Percentiles rank a stretch among this genome's conserved stretches.
phyloP scores from a whole-genome alignment of 495 filamentous ascomycete genomes.

The Hypoxylon fuscum region DNA sequence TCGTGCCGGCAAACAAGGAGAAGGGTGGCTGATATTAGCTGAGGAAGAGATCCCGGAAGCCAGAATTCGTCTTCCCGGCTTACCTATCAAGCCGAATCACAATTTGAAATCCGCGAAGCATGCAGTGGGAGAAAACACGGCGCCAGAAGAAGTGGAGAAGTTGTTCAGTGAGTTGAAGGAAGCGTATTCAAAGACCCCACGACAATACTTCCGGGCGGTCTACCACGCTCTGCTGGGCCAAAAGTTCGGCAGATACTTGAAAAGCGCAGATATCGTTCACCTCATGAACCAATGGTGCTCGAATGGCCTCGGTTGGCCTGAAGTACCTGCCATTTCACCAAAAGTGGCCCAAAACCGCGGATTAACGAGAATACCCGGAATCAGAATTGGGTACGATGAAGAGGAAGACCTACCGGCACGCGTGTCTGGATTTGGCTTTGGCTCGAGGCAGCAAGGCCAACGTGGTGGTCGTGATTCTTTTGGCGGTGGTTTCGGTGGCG shows the following conservation, averaged over 20 bases:
- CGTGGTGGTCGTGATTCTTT: neutral
- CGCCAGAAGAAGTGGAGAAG: conserved; percentile 47
- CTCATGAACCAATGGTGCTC: conserved; percentile 69
- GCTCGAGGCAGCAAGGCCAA: too few relatives aligned
- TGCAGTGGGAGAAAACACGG: conserved; percentile 45
- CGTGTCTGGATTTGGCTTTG: neutral
- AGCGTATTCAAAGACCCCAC: conserved; percentile 43
- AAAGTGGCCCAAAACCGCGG: conserved; percentile 59
- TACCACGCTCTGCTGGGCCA: conserved; percentile 64
- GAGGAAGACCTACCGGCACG: conserved; percentile 9
- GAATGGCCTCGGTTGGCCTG: conserved; percentile 68
- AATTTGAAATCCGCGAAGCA: conserved; percentile 61
- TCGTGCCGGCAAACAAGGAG: conserved; percentile 76
- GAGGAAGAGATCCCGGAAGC: conserved; percentile 63
- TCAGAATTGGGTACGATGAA: conserved; percentile 52
- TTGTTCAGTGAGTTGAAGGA: conserved; percentile 50
- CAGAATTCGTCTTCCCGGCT: conserved; percentile 59
- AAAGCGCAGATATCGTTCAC: conserved; percentile 54
- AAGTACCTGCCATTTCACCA: conserved; percentile 62
- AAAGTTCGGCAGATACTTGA: conserved; percentile 39
- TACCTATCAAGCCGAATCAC: conserved; percentile 73
- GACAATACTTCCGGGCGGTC: conserved; percentile 41
- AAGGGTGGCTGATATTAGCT: conserved; percentile 81
- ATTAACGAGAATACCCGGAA: conserved; percentile 51
- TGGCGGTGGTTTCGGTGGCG: neutral